phyloP scores from a whole-genome alignment of 306 rosid species.

The Trifolium dubium region DNA sequence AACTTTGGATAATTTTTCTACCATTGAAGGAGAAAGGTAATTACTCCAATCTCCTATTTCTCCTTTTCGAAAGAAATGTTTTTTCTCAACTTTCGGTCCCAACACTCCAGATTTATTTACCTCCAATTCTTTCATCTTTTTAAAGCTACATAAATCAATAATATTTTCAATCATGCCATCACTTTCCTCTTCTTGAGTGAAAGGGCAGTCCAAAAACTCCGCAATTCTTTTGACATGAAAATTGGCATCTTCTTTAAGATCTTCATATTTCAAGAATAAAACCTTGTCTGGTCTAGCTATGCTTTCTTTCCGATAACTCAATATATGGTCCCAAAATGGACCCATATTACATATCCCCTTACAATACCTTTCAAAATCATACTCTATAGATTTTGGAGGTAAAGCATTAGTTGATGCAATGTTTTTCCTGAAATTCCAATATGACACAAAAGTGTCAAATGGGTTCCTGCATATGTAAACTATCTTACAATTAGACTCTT shows the following conservation, averaged over 20 bases:
- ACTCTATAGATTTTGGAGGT: conserved; percentile 38
- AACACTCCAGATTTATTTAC: conserved; percentile 48
- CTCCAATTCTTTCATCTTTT: conserved; percentile 57
- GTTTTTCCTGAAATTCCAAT: conserved; percentile 47
- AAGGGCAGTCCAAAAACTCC: too few relatives aligned
- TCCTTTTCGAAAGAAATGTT: conserved; percentile 36
- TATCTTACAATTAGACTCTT: conserved; percentile 40
- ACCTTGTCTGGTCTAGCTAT: conserved; percentile 49
- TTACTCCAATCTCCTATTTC: neutral
- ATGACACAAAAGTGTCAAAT: conserved; percentile 56
- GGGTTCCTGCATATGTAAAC: conserved; percentile 63
- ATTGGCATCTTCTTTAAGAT: neutral
- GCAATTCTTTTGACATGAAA: neutral
- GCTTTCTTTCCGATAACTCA: conserved; percentile 49
- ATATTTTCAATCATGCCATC: conserved; percentile 50
- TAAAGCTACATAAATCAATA: conserved; percentile 51
- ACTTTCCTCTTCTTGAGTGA: conserved; percentile 50
- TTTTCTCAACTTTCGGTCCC: conserved; percentile 47
- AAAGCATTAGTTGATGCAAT: neutral
- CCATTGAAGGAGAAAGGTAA: neutral
- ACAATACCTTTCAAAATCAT: conserved; percentile 57
- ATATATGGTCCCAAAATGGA: conserved; percentile 50
- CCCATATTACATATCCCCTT: conserved; percentile 53
- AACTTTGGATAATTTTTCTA: neutral
- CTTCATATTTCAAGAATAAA: conserved; percentile 56